Evolutionary conservation across 495 filamentous ascomycete species (phyloP), one percentile per base, ranked within the genome.

Genomic region (Penicillium diatomitis): DNA sequence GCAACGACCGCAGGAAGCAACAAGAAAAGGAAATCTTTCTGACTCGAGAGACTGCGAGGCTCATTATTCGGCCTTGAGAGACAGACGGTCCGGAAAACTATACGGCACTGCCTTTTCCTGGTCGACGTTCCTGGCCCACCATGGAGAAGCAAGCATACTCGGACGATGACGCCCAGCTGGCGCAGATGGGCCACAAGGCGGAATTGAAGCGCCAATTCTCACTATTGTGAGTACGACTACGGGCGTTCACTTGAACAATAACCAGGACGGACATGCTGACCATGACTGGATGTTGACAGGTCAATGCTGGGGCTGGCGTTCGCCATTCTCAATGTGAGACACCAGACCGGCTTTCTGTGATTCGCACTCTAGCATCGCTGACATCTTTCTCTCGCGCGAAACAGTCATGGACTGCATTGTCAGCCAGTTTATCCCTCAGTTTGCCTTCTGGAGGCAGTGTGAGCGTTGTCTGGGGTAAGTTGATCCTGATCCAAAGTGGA

Each of bases 141-240:
- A 55, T 56, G 59, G 62, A 67, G 33, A 54, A 60, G 20, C 20
- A 20, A 34, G 37, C 58, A 32, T 47, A 33, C 37, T 53, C 52
- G 28, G 63, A 64, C 40, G 69, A 72, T 53, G 77, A 81, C 55
- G 69, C 71, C 12, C 73, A 76, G 37, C 63, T 85, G 63, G 80
- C 78, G n/a, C 72, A 69, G 54, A 72, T 85, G 70, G 82, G 82
- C 42, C 82, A 85, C 61, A 82, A 76, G 68, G 66, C 74, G 11
- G 82, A 85, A 49, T 55, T 85, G 54, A 79, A 81, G 31, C 73
- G 81, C 40, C 78, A 79, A n/a, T 75, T 71, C 52, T 73, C 71
- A 0, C 59, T 73, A 47, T 53, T 78, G 63, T 69, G 20, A 20
- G 20, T 20, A 20, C 20, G 2, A 20, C 20, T 20, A 20, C 20